Evolutionary conservation across 176 grass and related monocot genomes (phyloP).

Genomic region (Echinochloa phyllopogon): DNA sequence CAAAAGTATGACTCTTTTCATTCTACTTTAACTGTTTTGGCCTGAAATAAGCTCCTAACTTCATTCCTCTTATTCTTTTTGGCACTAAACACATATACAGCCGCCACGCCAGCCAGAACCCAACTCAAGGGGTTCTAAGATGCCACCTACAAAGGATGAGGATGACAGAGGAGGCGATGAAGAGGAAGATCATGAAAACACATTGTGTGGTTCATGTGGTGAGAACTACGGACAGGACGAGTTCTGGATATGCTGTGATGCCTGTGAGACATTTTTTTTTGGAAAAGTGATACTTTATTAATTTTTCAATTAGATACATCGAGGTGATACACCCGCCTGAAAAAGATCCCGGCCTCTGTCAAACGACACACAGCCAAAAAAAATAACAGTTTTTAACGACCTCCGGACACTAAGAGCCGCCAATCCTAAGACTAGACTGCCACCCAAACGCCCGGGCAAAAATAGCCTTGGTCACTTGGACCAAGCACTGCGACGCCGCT

Average conservation of each 20-base stretch:
- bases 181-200: constrained; percentile 85
- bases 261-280: constrained; percentile 86
- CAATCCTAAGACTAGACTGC: no score
- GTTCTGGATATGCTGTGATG: constrained; percentile 97
- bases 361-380: no score
- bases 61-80: constrained; percentile 27
- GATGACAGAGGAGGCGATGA: constrained; percentile 80
- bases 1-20: constrained; percentile 57
- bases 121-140: constrained; percentile 65
- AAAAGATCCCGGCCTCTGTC: no score
- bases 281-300: no score
- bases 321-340: no score
- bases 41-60: constrained; percentile 15
- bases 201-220: constrained; percentile 83
- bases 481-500: no score
- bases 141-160: constrained; percentile 64
- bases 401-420: no score
- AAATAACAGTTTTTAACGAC: no score
- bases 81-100: constrained; percentile 23
- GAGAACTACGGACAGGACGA: constrained; percentile 87
- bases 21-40: constrained; percentile 28
- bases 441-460: no score
- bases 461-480: no score
- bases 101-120: constrained; percentile 53
- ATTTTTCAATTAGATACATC: no score